Conservation (phyloP, 169 alveolate species). For the Cryptosporidium tyzzeri region DNA sequence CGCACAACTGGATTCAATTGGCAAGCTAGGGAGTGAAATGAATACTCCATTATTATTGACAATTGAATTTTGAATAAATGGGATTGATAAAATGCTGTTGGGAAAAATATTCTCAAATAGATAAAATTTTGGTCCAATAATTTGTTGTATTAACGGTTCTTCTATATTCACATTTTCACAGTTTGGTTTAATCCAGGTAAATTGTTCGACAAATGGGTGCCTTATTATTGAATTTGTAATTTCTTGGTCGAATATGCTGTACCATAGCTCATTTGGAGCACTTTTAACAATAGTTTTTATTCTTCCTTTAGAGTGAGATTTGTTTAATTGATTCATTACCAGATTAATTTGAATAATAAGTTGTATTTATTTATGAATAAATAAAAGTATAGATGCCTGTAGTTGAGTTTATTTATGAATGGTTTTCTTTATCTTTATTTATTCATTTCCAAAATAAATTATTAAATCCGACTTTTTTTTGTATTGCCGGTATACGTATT, state of each 20-base stretch:
- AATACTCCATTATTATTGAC: conserved; percentile 37
- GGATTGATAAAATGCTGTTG: conserved; percentile 45
- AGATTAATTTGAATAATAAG: neutral
- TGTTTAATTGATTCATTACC: conserved; percentile 25
- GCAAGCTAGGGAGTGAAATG: conserved; percentile 12
- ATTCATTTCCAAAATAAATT: neutral
- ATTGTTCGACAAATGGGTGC: conserved; percentile 42
- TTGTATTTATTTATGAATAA: neutral
- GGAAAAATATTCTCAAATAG: conserved; percentile 48
- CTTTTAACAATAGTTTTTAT: conserved; percentile 11
- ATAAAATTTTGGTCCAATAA: conserved; percentile 23
- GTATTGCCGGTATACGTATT: conserved; percentile 37
- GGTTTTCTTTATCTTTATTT: neutral
- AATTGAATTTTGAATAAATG: conserved; percentile 39
- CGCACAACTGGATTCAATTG: conserved; percentile 24
- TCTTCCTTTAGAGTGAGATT: conserved; percentile 44
- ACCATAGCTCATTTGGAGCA: conserved; percentile 17
- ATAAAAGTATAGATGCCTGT: neutral
- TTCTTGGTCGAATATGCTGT: conserved; percentile 30
- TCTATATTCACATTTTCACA: neutral
- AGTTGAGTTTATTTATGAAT: neutral
- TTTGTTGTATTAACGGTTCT: neutral
- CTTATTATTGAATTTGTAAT: conserved; percentile 15
- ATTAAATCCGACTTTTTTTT: neutral
- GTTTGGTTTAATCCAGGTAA: conserved; percentile 52